Conservation (phyloP, 192 early-diverging fungal species). For the Chytriomyces hyalinus region DNA sequence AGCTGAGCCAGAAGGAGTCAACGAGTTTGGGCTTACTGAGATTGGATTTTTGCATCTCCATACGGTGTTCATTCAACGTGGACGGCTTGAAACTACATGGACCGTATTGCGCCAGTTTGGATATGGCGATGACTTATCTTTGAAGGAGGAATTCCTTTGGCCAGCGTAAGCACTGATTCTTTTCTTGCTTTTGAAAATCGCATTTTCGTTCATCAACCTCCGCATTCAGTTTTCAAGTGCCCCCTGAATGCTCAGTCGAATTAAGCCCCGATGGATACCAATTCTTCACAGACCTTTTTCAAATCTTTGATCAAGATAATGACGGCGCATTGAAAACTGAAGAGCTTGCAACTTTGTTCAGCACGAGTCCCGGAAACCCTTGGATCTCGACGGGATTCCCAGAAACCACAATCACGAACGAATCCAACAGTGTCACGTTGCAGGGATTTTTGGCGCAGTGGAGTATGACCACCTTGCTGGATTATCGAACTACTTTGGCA, state of each 20-base stretch:
- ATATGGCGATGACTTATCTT: constrained; percentile 91
- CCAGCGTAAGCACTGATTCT: constrained; percentile 60
- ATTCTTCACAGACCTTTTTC: constrained; percentile 94
- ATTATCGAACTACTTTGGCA: constrained; percentile 85
- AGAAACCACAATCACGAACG: constrained; percentile 86
- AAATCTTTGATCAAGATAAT: constrained; percentile 93
- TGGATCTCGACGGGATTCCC: constrained; percentile 89
- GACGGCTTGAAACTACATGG: constrained; percentile 98
- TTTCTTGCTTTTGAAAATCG: neutral
- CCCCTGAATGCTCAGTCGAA: constrained; percentile 89
- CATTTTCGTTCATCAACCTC: constrained; percentile 3
- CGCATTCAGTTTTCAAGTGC: constrained; percentile 76
- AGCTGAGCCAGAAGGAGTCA: constrained; percentile 85
- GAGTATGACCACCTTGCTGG: constrained; percentile 97
- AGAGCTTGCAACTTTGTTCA: constrained; percentile 88
- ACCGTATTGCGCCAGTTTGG: constrained; percentile 95
- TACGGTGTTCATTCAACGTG: constrained; percentile 94
- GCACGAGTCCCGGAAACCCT: constrained; percentile 89
- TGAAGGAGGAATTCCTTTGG: constrained; percentile 89
- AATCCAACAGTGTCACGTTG: constrained; percentile 86
- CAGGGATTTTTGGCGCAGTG: constrained; percentile 99
- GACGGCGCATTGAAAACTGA: constrained; percentile 89
- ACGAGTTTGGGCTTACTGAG: constrained; percentile 85
- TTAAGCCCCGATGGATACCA: constrained; percentile 91
- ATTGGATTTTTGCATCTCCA: constrained; percentile 93